Conservation (phyloP, 2,329 filamentous ascomycete genomes). For the Cladosporium sp. region DNA sequence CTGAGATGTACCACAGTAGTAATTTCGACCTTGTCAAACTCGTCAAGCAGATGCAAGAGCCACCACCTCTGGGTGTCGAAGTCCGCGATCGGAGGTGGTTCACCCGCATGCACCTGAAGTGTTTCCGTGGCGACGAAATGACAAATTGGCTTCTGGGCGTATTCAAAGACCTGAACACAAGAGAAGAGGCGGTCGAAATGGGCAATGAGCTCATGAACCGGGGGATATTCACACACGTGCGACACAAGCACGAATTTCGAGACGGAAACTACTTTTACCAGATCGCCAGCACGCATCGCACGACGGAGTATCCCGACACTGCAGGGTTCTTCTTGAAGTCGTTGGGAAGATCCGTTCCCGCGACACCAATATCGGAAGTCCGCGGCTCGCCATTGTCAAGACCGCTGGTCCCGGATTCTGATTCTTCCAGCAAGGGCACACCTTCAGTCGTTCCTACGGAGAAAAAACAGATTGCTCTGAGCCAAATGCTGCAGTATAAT, state of each 20-base stretch:
- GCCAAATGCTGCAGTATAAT: conserved; percentile 91
- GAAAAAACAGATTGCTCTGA: conserved; percentile 72
- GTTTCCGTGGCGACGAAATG: conserved; percentile 94
- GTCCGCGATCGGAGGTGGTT: conserved; percentile 86
- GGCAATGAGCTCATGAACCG: conserved; percentile 85
- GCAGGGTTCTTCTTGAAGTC: conserved; percentile 56
- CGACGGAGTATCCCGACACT: conserved; percentile 58
- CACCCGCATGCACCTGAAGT: conserved; percentile 63
- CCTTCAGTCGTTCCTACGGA: conserved; percentile 37
- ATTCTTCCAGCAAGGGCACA: conserved; percentile 28
- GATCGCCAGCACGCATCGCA: conserved; percentile 74
- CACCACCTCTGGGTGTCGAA: conserved; percentile 70
- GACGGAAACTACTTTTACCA: conserved; percentile 98
- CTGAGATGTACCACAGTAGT: conserved; percentile 75
- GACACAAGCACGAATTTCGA: conserved; percentile 83
- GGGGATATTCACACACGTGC: conserved; percentile 87
- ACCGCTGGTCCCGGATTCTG: conserved; percentile 22
- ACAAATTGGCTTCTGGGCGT: conserved; percentile 93
- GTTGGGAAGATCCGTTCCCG: conserved; percentile 58
- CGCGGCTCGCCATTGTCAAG: conserved; percentile 29
- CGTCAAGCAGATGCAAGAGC: conserved; percentile 82
- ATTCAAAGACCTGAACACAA: conserved; percentile 84
- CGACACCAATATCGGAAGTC: conserved; percentile 68
- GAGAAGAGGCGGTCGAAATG: conserved; percentile 85
- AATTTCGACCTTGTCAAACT: conserved; percentile 72